Conservation (phyloP, 148 eudicot species). For the Gaultheria prostrata region DNA sequence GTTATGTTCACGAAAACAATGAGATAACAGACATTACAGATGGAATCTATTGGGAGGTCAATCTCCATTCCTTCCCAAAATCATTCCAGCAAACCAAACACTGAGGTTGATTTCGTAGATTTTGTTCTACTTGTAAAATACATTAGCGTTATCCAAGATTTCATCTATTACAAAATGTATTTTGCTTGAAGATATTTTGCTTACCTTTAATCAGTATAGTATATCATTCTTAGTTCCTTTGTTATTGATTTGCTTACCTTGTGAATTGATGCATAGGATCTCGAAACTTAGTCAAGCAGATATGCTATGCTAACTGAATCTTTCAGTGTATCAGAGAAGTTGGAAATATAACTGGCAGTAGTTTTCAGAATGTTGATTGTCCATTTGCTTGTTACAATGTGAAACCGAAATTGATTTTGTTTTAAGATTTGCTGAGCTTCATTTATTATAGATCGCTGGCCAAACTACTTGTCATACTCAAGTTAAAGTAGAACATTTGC, state of each 20-base stretch:
- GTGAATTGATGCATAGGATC: background rate
- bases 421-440: background rate
- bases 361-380: constrained; percentile 1
- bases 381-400: background rate
- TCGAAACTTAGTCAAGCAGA: background rate
- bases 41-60: background rate
- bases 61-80: background rate
- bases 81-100: background rate
- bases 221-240: background rate
- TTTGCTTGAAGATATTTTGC: background rate
- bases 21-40: background rate
- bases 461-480: background rate
- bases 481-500: background rate
- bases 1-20: background rate
- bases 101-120: background rate
- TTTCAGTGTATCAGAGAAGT: background rate
- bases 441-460: background rate
- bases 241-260: background rate
- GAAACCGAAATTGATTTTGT: background rate
- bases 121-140: background rate
- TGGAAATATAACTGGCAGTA: background rate
- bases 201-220: background rate
- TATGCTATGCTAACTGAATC: constrained; percentile 2
- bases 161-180: background rate
- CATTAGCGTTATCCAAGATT: background rate